These are phyloP conservation scores for Solanum verrucosum DNA, from an alignment of 257 asterid genomes.

Conservation along the genomic window DNA sequence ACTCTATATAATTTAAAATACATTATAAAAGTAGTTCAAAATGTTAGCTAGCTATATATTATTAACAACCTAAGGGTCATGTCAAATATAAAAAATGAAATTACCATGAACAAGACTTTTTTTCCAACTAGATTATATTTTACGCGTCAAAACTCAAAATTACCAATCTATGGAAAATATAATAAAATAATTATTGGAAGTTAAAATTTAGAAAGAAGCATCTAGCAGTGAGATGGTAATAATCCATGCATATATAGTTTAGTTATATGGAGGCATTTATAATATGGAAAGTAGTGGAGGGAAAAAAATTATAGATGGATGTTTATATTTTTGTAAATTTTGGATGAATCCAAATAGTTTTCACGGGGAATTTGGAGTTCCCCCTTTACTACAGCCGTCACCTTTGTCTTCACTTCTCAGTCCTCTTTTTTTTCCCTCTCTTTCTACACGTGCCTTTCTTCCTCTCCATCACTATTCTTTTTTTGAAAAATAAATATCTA, in stretches of 20 bases:
- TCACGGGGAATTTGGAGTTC: constrained; percentile 96
- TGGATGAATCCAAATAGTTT: constrained; percentile 63
- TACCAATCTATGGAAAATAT: background rate
- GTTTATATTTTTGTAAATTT: constrained; percentile 28
- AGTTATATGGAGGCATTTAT: constrained; percentile 19
- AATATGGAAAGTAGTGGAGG: constrained; percentile 45
- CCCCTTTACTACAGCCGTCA: constrained; percentile 24
- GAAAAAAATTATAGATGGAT: constrained; percentile 10
- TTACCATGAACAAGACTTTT: background rate
- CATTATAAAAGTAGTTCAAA: background rate
- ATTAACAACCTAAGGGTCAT: background rate
- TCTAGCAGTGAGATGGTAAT: background rate
- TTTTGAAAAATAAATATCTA: background rate
- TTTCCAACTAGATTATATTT: background rate
- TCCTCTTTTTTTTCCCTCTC: constrained; percentile 12
- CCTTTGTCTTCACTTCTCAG: constrained; percentile 7
- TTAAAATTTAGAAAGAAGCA: background rate
- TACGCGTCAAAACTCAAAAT: background rate
- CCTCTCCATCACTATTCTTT: background rate
- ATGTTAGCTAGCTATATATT: background rate
- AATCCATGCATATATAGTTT: background rate
- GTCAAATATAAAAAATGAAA: background rate
- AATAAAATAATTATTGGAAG: background rate
- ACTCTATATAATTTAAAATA: background rate
- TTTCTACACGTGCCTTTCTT: constrained; percentile 46